Base-by-base conservation (phyloP, 768 basidiomycete species). In the Russula earlei region DNA sequence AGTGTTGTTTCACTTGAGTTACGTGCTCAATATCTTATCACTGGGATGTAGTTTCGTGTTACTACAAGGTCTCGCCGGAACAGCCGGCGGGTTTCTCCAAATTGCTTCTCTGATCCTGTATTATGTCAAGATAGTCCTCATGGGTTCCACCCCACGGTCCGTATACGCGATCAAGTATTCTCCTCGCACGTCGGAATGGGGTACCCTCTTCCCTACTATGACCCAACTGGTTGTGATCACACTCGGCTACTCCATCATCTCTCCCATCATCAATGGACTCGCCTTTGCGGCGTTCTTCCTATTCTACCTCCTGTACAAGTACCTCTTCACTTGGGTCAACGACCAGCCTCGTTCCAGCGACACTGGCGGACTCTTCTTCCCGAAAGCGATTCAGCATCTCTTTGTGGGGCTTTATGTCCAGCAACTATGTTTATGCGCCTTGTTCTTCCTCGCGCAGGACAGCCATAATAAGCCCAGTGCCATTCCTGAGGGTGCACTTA, bases 391-490 rank as follows among this genome's bases (percentile, higher is more conserved):
- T 31, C 84, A 88, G 47, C 95, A 98, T 65, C 66, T 95, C 22
- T 96, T 98, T 61, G 91, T 93, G 22, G 95, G 94, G 1, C 64
- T 98, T 67, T 99, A 99, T 66, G 76, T 99, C 43, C 82, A 93
- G 67, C 85, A 96, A 67, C 66, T 97, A 44, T 92, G 89, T 67
- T 74, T 95, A 38, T 78, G 79, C 33, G 90, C 88, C 7, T 71
- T 97, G 56, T 95, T 97, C 79, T 97, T 99, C 84, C 77, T 99
- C 15, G 81, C 85, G 1, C 74, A 70, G 48, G 70, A 92, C 61
- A 64, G 71, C 25, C 71, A 82, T 33, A 59, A 70, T 0, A 73
- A 83, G 0, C 67, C 81, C 1, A 77, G 77, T 22, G 81, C 89
- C 0, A 58, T 87, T 0, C 76, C 87, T 0, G 79, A 96, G 69